Evolutionary conservation across 768 basidiomycete genomes (phyloP).

Genomic region (Leccinum subgranulosum): DNA sequence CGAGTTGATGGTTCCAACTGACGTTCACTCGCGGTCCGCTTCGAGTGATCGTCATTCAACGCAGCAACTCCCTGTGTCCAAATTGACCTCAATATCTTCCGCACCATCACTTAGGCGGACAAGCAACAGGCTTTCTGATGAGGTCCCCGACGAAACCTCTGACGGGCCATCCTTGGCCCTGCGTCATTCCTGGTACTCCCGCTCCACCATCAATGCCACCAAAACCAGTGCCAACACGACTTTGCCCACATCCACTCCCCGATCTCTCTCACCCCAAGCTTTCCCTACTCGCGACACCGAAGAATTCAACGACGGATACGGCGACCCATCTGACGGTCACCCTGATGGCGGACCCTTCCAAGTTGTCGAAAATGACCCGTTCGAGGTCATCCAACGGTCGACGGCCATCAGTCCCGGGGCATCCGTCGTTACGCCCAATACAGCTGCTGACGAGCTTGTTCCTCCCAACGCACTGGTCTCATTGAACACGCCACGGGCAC

Average conservation of each 20-base stretch:
- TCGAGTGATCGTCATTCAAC: too few species aligned
- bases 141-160: conserved; percentile 22
- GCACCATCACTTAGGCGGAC: neutral
- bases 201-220: neutral
- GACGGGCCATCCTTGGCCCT: neutral
- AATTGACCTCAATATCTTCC: neutral
- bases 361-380: conserved; percentile 26
- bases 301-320: conserved; percentile 22
- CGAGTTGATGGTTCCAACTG: conserved; percentile 26
- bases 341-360: conserved; percentile 13
- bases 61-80: neutral
- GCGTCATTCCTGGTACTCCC: neutral
- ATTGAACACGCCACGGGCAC: neutral
- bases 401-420: neutral
- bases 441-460: neutral
- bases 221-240: neutral
- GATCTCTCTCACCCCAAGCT: neutral
- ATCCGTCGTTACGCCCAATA: neutral
- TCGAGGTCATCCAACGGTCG: conserved; percentile 15
- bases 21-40: neutral
- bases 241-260: neutral
- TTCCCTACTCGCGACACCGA: neutral
- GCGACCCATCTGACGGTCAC: neutral
- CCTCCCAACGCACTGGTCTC: neutral
- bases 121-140: conserved; percentile 13